Base-by-base conservation (phyloP, 108 stramenopile species). In the Chaetoceros muelleri region DNA sequence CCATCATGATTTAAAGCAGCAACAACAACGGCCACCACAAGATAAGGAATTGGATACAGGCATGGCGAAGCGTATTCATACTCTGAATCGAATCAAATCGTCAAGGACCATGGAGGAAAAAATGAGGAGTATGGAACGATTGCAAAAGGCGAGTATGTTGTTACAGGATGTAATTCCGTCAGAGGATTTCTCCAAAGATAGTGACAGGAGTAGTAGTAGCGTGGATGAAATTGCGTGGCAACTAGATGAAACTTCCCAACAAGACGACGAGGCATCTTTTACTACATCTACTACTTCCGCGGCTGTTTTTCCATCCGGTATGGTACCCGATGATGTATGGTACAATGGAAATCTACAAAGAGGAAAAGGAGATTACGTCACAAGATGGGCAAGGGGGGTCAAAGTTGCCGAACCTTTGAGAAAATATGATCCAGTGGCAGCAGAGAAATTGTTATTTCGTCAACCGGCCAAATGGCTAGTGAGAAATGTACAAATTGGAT, bases 401-500 rank as follows among this genome's bases (percentile, higher is more conserved):
- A 81, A 81, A 47, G 88, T 95, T 18, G 93, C 93, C 27, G 86
- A 94, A 68, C 94, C 96, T 2, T 68, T 92, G 46, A 71, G 85
- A n/a, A 66, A 64, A 30, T 97, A 97, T 62, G 87, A 94, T 73
- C 93, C 95, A 1, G 65, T 77, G 7, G 72, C 50, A 2, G 81
- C 90, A n/a, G 87, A 85, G 60, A 72, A 70, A 46, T 48, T 76
- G 24, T 72, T 96, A 5, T 93, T 90, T 56, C 63, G 68, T 53
- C 94, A 95, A 71, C 96, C 96, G 1, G 60, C 72, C 26, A 85
- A 78, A 46, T 97, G 96, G 96, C 67, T 97, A 25, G 73, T 83
- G n/a, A 79, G 96, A 3, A 97, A 97, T 47, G 61, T 93, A 13
- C 81, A 95, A 59, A 94, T 97, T 53, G 92, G 94, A 24, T 57